These are phyloP conservation scores for Ceratocystis lukuohia DNA, from an alignment of 2,329 filamentous ascomycete species.

Conservation along the genomic window DNA sequence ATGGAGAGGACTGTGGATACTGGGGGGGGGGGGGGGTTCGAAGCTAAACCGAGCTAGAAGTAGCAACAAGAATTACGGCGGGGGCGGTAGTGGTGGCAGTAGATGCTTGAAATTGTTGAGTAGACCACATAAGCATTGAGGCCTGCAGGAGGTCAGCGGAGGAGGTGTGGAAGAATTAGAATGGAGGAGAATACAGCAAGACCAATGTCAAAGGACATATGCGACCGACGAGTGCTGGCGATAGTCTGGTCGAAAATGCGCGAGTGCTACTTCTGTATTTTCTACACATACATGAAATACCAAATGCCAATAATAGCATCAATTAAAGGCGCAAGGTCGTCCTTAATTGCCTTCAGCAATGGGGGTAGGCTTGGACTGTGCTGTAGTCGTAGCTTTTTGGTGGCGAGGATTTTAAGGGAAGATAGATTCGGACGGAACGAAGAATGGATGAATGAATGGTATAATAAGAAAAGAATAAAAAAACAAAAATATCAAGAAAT, in stretches of 20 bases:
- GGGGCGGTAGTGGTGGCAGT: not conserved
- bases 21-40: not conserved
- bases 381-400: constrained; percentile 4
- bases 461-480: not conserved
- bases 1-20: not conserved
- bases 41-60: not conserved
- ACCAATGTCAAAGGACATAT: not conserved
- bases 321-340: constrained; percentile 5
- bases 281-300: not conserved
- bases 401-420: not conserved
- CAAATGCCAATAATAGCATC: not conserved
- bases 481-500: not conserved
- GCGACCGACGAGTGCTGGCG: not conserved
- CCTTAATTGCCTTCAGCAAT: not conserved
- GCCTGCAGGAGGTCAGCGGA: not conserved
- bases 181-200: not conserved
- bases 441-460: too few species aligned
- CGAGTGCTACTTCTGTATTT: not conserved
- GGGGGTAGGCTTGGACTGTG: not conserved
- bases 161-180: not conserved
- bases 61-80: not conserved
- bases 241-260: not conserved
- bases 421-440: too few species aligned
- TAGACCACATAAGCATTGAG: constrained; percentile 5
- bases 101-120: not conserved